Conservation (phyloP, 2,329 filamentous ascomycete species). For the Ophiocordyceps camponoti-rufipedis region DNA sequence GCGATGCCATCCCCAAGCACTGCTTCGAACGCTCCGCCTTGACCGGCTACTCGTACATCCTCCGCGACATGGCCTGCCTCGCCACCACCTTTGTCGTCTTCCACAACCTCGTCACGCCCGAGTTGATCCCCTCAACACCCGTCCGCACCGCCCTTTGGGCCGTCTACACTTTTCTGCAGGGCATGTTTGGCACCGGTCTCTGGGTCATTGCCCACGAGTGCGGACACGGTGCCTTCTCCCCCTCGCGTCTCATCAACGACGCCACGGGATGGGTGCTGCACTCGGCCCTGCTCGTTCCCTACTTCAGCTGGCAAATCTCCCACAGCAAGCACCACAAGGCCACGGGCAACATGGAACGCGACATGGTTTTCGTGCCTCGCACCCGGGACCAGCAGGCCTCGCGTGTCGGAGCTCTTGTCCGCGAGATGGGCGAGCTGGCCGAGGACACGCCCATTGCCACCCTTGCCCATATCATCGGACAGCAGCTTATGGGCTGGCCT, state of each 20-base stretch:
- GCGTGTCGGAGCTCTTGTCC: constrained; percentile 52
- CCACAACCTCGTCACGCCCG: constrained; percentile 78
- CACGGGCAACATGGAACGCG: constrained; percentile 88
- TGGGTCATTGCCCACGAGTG: constrained; percentile 98
- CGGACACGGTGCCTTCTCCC: constrained; percentile 89
- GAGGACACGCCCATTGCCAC: constrained; percentile 90
- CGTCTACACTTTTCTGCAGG: constrained; percentile 63
- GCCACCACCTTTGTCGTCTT: constrained; percentile 69
- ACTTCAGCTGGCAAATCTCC: constrained; percentile 99
- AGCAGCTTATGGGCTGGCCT: constrained; percentile 89
- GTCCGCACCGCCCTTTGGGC: constrained; percentile 47
- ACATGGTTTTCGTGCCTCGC: constrained; percentile 98
- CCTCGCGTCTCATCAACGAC: constrained; percentile 83
- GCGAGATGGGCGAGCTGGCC: constrained; percentile 74
- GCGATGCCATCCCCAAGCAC: constrained; percentile 92
- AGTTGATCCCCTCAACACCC: constrained; percentile 54
- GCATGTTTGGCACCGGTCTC: constrained; percentile 79
- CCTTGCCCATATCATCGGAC: constrained; percentile 50
- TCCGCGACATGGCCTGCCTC: constrained; percentile 58
- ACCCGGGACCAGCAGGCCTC: constrained; percentile 67
- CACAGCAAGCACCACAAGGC: constrained; percentile 99
- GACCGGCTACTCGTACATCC: constrained; percentile 64
- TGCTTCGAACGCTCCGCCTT: constrained; percentile 79
- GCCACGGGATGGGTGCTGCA: constrained; percentile 83
- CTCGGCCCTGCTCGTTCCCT: constrained; percentile 77